These are phyloP conservation scores for Suillus ampliporus DNA, from an alignment of 768 basidiomycete genomes.

Conservation along the genomic window DNA sequence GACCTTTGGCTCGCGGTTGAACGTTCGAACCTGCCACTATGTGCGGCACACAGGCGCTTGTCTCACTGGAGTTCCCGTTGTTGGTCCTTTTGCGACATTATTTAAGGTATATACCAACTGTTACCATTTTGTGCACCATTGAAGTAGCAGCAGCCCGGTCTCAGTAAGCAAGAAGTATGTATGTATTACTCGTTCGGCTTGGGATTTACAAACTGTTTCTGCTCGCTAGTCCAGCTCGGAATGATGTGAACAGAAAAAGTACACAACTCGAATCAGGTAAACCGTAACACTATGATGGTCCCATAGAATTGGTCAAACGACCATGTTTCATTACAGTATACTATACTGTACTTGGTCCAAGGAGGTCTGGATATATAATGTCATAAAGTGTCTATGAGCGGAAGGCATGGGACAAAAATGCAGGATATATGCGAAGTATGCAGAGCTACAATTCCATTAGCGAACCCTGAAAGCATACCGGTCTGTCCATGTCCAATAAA, in stretches of 20 bases:
- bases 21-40: no score
- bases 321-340: neutral
- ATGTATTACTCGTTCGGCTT: neutral
- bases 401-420: constrained; percentile 21
- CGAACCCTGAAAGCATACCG: constrained; percentile 14
- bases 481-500: constrained; percentile 19
- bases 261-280: neutral
- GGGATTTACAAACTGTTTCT: no score
- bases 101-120: no score
- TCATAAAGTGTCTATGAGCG: constrained; percentile 33
- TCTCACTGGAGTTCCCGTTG: neutral
- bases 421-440: constrained; percentile 27
- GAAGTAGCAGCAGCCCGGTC: neutral
- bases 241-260: neutral
- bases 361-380: neutral
- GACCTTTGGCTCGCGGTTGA: no score
- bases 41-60: neutral
- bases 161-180: neutral
- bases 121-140: neutral
- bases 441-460: constrained; percentile 26
- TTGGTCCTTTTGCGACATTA: no score
- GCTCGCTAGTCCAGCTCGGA: neutral
- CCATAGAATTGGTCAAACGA: neutral
- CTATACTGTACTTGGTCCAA: constrained; percentile 6
- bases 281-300: neutral